Conservation (phyloP, 768 basidiomycete genomes). For the Lyophyllum shimeji region DNA sequence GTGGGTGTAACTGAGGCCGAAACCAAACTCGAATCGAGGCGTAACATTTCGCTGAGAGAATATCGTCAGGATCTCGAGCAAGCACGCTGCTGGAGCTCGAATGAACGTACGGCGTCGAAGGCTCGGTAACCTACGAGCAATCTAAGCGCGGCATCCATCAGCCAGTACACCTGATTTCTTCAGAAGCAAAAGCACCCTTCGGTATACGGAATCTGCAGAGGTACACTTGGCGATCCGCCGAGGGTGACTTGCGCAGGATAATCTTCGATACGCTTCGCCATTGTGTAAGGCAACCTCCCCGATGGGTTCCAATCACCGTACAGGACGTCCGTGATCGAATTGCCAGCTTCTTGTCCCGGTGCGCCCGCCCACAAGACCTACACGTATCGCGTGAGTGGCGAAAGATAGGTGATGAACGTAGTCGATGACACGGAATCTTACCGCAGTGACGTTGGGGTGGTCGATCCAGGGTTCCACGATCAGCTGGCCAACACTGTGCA, state of each 20-base stretch:
- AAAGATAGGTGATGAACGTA: slow-evolving; percentile 4
- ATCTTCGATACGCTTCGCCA: slow-evolving; percentile 58
- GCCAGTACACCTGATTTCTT: neutral
- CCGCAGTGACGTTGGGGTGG: slow-evolving; percentile 36
- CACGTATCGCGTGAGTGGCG: slow-evolving; percentile 7
- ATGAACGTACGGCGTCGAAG: slow-evolving; percentile 58
- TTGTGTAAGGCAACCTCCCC: slow-evolving; percentile 72
- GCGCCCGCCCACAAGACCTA: slow-evolving; percentile 66
- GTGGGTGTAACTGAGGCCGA: slow-evolving; percentile 81
- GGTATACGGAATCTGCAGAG: slow-evolving; percentile 54
- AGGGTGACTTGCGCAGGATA: slow-evolving; percentile 53
- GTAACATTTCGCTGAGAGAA: slow-evolving; percentile 55
- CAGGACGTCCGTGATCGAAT: slow-evolving; percentile 65
- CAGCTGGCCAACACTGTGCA: slow-evolving; percentile 61
- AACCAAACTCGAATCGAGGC: slow-evolving; percentile 89
- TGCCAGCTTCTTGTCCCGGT: slow-evolving; percentile 69
- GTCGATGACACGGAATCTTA: slow-evolving; percentile 7
- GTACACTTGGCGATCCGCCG: slow-evolving; percentile 33
- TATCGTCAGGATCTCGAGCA: slow-evolving; percentile 6
- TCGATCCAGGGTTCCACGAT: slow-evolving; percentile 54
- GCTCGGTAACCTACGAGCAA: slow-evolving; percentile 71
- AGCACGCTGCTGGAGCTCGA: slow-evolving; percentile 5
- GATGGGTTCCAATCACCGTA: slow-evolving; percentile 71
- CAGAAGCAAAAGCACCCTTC: slow-evolving; percentile 42
- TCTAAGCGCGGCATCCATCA: slow-evolving; percentile 27